phyloP scores from a whole-genome alignment of 192 early-diverging fungal genomes.

The Mortierella alpina region DNA sequence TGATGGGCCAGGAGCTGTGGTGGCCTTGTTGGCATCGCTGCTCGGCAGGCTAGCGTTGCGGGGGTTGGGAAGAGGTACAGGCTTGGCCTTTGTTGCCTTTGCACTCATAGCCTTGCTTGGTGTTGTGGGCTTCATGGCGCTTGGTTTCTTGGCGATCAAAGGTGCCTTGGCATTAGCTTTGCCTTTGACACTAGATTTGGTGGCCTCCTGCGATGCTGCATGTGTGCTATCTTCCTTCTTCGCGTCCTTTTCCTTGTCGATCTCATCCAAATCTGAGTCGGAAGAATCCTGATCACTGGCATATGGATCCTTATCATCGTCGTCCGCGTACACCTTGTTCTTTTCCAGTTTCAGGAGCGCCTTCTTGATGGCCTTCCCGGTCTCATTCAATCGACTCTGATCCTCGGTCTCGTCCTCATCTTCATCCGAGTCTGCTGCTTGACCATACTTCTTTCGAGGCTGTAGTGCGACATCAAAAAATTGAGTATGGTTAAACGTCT shows the following conservation, averaged over 20 bases:
- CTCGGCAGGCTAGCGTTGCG: conserved; percentile 56
- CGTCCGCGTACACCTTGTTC: conserved; percentile 72
- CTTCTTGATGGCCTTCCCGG: conserved; percentile 68
- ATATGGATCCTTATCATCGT: conserved; percentile 68
- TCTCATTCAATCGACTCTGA: conserved; percentile 52
- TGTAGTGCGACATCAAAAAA: conserved; percentile 9
- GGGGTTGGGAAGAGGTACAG: conserved; percentile 15
- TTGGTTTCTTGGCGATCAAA: conserved; percentile 57
- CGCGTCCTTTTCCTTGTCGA: conserved; percentile 41
- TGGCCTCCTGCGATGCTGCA: conserved; percentile 8
- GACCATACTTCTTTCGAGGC: conserved; percentile 53
- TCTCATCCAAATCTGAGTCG: conserved; percentile 44
- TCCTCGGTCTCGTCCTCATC: conserved; percentile 56
- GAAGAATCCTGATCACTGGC: conserved; percentile 51
- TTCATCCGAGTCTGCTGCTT: conserved; percentile 52
- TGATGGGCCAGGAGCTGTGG: not conserved
- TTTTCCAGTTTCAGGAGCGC: conserved; percentile 71
- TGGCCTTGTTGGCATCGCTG: too few relatives aligned
- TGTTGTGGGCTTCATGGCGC: conserved; percentile 20
- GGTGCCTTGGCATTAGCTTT: conserved; percentile 59
- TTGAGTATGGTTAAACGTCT: conserved; percentile 17
- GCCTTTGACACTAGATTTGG: conserved; percentile 38
- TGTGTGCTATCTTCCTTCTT: conserved; percentile 33
- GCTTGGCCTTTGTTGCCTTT: conserved; percentile 20
- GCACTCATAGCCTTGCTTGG: conserved; percentile 29